phyloP scores from a whole-genome alignment of 176 grass and related monocot genomes.

The bread wheat (Triticum aestivum) region IWGSC_CS_RefSeq_v2.1 NC_057802.1:329844346-329844845 shows the following conservation, averaged over 20 bases:
- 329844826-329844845: no score
- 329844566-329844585: neutral
- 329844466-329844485: constrained; percentile 54
- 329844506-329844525: neutral
- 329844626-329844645: neutral
- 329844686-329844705: constrained; percentile 11
- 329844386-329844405: neutral
- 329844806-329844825: no score
- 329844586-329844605: neutral
- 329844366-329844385: constrained; percentile 45
- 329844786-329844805: neutral
- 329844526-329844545: neutral
- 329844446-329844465: neutral
- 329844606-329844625: neutral
- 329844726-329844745: constrained; percentile 2
- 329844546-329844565: neutral
- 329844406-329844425: neutral
- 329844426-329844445: neutral
- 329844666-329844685: neutral
- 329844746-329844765: neutral
- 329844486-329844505: constrained; percentile 30
- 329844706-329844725: neutral
- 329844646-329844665: constrained; percentile 12
- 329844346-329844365: constrained; percentile 61
- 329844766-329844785: neutral